phyloP scores from a whole-genome alignment of 2,329 filamentous ascomycete genomes.

The Colletotrichum sidae region DNA sequence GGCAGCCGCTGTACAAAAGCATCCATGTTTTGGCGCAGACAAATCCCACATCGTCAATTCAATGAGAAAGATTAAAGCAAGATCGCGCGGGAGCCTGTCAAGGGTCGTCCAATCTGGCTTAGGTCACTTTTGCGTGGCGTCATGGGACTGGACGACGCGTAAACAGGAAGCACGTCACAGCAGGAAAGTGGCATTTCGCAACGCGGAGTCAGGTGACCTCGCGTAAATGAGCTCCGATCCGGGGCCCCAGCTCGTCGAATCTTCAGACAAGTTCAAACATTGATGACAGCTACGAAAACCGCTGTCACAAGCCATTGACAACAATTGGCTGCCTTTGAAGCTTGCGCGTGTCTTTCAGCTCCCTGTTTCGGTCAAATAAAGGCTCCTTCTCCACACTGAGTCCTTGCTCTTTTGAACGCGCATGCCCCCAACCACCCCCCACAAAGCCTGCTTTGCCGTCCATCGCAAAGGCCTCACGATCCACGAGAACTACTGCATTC shows the following conservation, averaged over 20 bases:
- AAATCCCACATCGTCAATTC: slow-evolving; percentile 16
- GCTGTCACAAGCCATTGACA: not conserved
- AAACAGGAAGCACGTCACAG: slow-evolving; percentile 19
- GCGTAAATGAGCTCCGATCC: slow-evolving; percentile 26
- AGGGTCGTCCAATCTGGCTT: not conserved
- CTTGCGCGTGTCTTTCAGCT: not conserved
- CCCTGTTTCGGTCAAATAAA: not conserved
- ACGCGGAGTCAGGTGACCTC: slow-evolving; percentile 56
- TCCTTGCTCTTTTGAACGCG: not conserved
- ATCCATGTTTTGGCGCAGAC: slow-evolving; percentile 47
- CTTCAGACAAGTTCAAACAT: not conserved
- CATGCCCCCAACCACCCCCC: not conserved
- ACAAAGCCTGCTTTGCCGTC: not conserved
- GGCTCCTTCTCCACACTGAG: not conserved
- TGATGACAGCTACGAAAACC: not conserved
- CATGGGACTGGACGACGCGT: not conserved
- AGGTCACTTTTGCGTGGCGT: slow-evolving; percentile 25
- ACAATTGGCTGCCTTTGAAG: not conserved
- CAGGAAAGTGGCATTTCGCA: slow-evolving; percentile 23
- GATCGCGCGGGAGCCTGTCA: not conserved
- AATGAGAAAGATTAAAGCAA: not conserved
- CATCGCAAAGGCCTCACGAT: slow-evolving; percentile 7
- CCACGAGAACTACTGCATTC: slow-evolving; percentile 14
- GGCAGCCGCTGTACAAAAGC: slow-evolving; percentile 50
- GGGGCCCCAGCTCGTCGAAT: not conserved